Evolutionary conservation across 768 basidiomycete species (phyloP).

Genomic region (Calocera cornea): DNA sequence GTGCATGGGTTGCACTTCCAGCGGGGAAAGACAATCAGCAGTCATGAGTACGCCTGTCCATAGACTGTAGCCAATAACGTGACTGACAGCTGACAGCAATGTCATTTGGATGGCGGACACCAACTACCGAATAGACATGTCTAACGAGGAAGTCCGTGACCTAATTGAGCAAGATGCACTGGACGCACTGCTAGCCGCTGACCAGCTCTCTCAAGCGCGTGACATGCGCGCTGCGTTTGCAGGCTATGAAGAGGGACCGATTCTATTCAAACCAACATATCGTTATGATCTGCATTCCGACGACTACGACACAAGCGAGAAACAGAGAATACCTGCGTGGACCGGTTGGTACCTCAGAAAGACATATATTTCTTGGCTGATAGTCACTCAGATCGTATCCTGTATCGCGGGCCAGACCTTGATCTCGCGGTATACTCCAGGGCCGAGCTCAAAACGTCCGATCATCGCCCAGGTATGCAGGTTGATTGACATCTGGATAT

Average conservation of each 20-base stretch:
- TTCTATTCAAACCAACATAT: constrained; percentile 91
- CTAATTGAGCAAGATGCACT: constrained; percentile 51
- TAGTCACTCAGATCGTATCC: constrained; percentile 61
- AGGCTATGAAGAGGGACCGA: constrained; percentile 77
- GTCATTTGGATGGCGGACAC: constrained; percentile 90
- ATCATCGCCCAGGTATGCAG: constrained; percentile 75
- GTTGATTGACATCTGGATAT: not conserved
- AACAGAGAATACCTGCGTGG: constrained; percentile 93
- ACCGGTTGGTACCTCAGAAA: constrained; percentile 47
- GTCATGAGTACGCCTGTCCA: constrained; percentile 61
- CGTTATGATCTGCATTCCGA: constrained; percentile 76
- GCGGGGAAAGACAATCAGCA: constrained; percentile 73
- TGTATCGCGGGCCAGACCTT: constrained; percentile 62
- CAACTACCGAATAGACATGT: constrained; percentile 84
- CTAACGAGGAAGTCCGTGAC: constrained; percentile 67
- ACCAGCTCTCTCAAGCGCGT: constrained; percentile 76
- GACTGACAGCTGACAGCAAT: constrained; percentile 40
- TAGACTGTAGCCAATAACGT: not conserved
- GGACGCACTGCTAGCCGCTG: constrained; percentile 60
- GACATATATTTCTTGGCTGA: constrained; percentile 8
- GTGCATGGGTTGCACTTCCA: constrained; percentile 70
- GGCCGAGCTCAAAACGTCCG: constrained; percentile 78
- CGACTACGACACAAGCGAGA: constrained; percentile 88
- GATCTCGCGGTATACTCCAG: constrained; percentile 69
- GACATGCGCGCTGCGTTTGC: constrained; percentile 57